Percentiles rank a stretch among this genome's conserved stretches.
phyloP scores from a whole-genome alignment of 2,329 filamentous ascomycete species.

The Ophiostoma novo-ulmi region DNA sequence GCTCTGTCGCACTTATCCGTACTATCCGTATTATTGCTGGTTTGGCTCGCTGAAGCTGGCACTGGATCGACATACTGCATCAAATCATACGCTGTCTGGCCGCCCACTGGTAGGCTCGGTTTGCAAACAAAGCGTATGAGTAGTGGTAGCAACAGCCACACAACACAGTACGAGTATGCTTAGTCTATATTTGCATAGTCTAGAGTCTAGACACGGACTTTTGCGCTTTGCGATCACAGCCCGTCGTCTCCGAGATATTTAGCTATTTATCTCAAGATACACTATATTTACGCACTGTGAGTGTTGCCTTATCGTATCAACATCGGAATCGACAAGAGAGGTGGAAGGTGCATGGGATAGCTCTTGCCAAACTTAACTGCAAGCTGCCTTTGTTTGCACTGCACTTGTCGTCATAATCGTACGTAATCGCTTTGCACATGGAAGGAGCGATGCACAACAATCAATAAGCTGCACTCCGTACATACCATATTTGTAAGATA shows the following conservation, averaged over 20 bases:
- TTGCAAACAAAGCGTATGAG: neutral
- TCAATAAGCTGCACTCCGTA: neutral
- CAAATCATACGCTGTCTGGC: neutral
- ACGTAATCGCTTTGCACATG: neutral
- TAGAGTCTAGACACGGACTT: neutral
- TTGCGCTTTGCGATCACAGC: slow-evolving; percentile 5
- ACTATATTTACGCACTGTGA: neutral
- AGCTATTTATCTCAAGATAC: neutral
- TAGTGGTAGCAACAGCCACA: neutral
- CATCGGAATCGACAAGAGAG: neutral
- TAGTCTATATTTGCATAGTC: neutral
- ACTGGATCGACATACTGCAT: slow-evolving; percentile 3
- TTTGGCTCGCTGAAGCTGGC: neutral
- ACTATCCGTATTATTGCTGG: neutral
- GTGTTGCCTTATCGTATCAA: neutral
- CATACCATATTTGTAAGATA: neutral
- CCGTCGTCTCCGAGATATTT: neutral
- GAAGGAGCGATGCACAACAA: neutral
- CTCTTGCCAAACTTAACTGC: neutral
- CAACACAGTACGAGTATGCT: neutral
- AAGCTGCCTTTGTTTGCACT: neutral
- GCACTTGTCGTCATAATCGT: neutral
- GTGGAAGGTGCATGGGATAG: neutral
- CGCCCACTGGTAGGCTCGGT: neutral
- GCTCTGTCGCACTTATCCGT: neutral